Evolutionary conservation across 441 rosid species (phyloP).

Genomic region (Pelargonium fulgidum): DNA sequence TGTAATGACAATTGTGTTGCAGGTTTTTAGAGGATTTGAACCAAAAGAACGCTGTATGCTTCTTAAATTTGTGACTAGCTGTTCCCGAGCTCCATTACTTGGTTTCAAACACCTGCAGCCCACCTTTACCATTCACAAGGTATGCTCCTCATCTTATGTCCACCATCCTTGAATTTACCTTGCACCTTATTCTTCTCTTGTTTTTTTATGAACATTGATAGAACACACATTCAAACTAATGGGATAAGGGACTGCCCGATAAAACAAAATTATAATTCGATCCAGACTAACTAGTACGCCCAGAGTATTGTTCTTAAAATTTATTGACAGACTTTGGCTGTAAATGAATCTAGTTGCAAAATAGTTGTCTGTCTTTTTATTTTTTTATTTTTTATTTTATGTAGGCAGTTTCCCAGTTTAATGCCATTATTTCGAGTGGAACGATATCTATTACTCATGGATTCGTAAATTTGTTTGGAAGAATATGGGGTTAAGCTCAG

Average conservation of each 20-base stretch:
- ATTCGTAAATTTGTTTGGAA: neutral
- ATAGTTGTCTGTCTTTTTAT: no score
- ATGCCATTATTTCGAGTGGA: neutral
- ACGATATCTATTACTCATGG: neutral
- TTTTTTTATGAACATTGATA: conserved; percentile 9
- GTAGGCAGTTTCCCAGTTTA: no score
- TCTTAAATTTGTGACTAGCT: conserved; percentile 96
- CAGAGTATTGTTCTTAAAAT: neutral
- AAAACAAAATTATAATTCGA: neutral
- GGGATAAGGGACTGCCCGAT: neutral
- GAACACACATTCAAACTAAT: neutral
- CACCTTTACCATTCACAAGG: conserved; percentile 92
- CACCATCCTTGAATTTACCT: neutral
- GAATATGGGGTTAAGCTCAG: neutral
- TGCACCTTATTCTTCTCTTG: conserved; percentile 1
- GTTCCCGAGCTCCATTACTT: conserved; percentile 93
- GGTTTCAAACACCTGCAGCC: conserved; percentile 97
- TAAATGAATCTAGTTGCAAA: no score
- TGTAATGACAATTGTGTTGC: conserved; percentile 18
- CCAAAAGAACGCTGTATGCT: conserved; percentile 87
- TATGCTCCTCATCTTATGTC: conserved; percentile 21
- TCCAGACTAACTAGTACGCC: neutral
- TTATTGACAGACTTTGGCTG: neutral
- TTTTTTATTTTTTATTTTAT: no score
- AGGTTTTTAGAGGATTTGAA: conserved; percentile 87